phyloP scores from a whole-genome alignment of 805 yeast species.

The Nakazawaea wyomingensis region DNA sequence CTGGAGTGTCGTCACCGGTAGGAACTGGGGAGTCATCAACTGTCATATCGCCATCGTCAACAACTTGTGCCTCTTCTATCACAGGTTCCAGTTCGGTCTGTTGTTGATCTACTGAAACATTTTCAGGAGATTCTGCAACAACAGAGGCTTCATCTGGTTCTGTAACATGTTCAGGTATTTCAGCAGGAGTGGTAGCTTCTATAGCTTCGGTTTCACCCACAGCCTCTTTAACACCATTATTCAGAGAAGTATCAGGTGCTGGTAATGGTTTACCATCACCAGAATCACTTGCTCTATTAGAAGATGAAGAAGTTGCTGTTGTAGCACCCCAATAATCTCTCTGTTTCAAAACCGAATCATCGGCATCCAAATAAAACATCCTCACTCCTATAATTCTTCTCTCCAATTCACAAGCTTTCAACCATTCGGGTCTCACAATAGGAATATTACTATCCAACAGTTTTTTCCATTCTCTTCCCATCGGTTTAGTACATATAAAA shows the following conservation, averaged over 20 bases:
- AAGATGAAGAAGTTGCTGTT: not conserved
- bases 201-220: constrained; percentile 14
- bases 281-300: constrained; percentile 1
- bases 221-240: too few species aligned
- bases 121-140: not conserved
- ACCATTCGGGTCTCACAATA: constrained; percentile 93
- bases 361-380: constrained; percentile 67
- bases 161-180: not conserved
- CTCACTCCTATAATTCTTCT: constrained; percentile 90
- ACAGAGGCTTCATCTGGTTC: not conserved
- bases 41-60: not conserved
- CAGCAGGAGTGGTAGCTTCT: constrained; percentile 14
- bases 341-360: constrained; percentile 35
- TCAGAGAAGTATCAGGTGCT: too few species aligned
- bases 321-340: constrained; percentile 35
- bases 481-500: constrained; percentile 68
- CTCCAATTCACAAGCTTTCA: constrained; percentile 87
- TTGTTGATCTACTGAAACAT: too few species aligned
- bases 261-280: not conserved
- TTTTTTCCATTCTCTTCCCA: constrained; percentile 60
- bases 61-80: too few species aligned
- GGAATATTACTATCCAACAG: constrained; percentile 89
- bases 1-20: too few species aligned
- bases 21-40: too few species aligned
- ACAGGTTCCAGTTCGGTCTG: too few species aligned